Conservation (phyloP, 225 moss, liverwort and hornwort species). For the Polytrichum formosum region DNA sequence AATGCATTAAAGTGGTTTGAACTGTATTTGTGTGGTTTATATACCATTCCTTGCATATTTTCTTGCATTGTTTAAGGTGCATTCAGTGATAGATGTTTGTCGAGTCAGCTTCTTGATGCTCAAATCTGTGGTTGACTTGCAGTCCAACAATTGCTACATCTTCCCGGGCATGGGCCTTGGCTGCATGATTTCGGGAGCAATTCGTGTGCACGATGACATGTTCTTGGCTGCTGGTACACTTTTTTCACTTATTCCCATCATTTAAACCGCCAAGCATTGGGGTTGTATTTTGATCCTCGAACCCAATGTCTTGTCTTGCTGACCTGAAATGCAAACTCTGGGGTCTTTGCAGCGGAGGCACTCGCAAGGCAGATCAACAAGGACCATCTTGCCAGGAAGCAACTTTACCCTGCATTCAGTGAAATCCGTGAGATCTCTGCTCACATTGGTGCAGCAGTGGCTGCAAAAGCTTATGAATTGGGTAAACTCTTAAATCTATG, state of each 20-base stretch:
- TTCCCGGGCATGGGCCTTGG: conserved; percentile 88
- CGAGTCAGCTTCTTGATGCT: not conserved
- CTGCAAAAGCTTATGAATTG: conserved; percentile 76
- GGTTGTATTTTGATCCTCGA: too few relatives aligned
- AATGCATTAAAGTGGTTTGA: too few relatives aligned
- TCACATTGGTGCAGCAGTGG: conserved; percentile 84
- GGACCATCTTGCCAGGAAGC: conserved; percentile 72
- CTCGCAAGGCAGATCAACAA: conserved; percentile 73
- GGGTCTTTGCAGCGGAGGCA: conserved; percentile 63
- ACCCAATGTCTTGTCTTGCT: too few relatives aligned
- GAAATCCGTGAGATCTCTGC: conserved; percentile 83
- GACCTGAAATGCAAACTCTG: conserved; percentile 1
- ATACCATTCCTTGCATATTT: too few relatives aligned
- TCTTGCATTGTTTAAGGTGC: too few relatives aligned
- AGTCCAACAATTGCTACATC: conserved; percentile 92
- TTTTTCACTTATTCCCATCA: not conserved
- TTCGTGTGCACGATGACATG: conserved; percentile 81
- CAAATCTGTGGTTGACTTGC: conserved; percentile 16
- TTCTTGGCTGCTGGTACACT: conserved; percentile 75
- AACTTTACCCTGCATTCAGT: conserved; percentile 74
- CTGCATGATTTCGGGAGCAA: conserved; percentile 64
- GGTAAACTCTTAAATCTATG: conserved; percentile 27
- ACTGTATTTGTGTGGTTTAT: too few relatives aligned
- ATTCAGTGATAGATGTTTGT: too few relatives aligned
- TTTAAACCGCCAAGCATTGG: too few relatives aligned